Evolutionary conservation across 2,329 filamentous ascomycete genomes (phyloP).

Genomic region (Periconia sp.): DNA sequence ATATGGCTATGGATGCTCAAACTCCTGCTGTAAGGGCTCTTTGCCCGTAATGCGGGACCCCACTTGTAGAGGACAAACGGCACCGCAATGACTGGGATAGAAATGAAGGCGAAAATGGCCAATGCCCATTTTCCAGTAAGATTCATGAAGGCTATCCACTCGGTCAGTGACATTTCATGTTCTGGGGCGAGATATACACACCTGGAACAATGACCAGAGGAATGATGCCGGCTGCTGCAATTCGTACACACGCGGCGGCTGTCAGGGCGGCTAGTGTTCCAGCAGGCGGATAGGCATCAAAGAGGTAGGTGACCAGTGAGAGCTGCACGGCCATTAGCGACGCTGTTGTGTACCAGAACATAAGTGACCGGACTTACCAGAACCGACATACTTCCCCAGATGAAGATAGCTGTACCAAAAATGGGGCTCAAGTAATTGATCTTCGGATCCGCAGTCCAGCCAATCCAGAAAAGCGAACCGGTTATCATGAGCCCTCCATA

Average conservation of each 20-base stretch:
- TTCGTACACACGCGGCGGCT: slow-evolving; percentile 33
- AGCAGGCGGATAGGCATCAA: slow-evolving; percentile 45
- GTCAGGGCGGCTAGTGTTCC: slow-evolving; percentile 45
- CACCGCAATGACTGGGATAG: slow-evolving; percentile 16
- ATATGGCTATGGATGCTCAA: slow-evolving; percentile 18
- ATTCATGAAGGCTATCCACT: slow-evolving; percentile 23
- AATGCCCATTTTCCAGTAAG: slow-evolving; percentile 33
- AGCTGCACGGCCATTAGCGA: slow-evolving; percentile 23
- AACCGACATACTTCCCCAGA: slow-evolving; percentile 39
- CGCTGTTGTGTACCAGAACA: neutral
- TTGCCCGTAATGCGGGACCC: slow-evolving; percentile 13
- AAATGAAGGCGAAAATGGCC: slow-evolving; percentile 32
- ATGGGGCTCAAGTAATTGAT: slow-evolving; percentile 35
- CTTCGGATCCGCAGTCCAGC: slow-evolving; percentile 36
- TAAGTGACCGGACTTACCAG: slow-evolving; percentile 18
- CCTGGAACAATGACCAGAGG: slow-evolving; percentile 41
- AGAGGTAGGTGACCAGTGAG: slow-evolving; percentile 43
- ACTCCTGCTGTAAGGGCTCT: slow-evolving; percentile 15
- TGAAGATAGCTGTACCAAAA: slow-evolving; percentile 38
- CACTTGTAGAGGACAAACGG: slow-evolving; percentile 31
- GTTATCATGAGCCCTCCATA: slow-evolving; percentile 37
- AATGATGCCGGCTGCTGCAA: slow-evolving; percentile 36
- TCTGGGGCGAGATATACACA: slow-evolving; percentile 10
- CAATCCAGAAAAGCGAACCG: slow-evolving; percentile 44
- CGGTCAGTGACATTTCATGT: neutral